Percentiles rank a stretch among this genome's conserved stretches.
These are phyloP conservation scores for Mortierella hygrophila DNA, from an alignment of 192 early-diverging fungal genomes.

Conservation along the genomic window DNA sequence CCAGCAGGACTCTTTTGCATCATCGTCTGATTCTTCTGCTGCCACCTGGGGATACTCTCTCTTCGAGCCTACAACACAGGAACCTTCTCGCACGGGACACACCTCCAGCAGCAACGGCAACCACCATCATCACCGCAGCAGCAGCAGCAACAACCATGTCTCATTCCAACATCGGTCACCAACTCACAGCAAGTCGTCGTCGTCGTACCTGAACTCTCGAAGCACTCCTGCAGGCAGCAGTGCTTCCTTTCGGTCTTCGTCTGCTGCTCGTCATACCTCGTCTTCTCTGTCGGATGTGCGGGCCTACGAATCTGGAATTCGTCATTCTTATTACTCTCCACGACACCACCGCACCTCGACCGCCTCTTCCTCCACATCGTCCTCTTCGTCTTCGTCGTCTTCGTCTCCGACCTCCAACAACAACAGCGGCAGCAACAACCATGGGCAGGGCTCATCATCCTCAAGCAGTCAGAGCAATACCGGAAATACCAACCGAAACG, in stretches of 20 bases:
- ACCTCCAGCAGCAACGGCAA: background rate
- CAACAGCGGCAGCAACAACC: background rate
- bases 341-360: conserved; percentile 1
- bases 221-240: background rate
- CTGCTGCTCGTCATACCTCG: conserved; percentile 4
- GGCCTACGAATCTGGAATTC: conserved; percentile 14
- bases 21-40: conserved; percentile 8
- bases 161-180: conserved; percentile 2
- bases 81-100: background rate
- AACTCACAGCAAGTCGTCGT: background rate
- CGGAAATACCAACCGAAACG: background rate
- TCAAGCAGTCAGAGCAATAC: background rate
- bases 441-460: background rate
- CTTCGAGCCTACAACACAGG: conserved; percentile 20
- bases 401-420: conserved; percentile 1
- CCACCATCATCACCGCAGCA: background rate
- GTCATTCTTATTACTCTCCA: conserved; percentile 4
- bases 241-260: background rate
- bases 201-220: background rate
- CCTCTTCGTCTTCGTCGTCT: background rate
- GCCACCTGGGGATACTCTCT: conserved; percentile 27
- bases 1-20: background rate
- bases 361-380: background rate
- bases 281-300: conserved; percentile 2
- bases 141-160: background rate